Evolutionary conservation across 345 rosid species (phyloP).

Genomic region (Lagerstroemia speciosa): DNA sequence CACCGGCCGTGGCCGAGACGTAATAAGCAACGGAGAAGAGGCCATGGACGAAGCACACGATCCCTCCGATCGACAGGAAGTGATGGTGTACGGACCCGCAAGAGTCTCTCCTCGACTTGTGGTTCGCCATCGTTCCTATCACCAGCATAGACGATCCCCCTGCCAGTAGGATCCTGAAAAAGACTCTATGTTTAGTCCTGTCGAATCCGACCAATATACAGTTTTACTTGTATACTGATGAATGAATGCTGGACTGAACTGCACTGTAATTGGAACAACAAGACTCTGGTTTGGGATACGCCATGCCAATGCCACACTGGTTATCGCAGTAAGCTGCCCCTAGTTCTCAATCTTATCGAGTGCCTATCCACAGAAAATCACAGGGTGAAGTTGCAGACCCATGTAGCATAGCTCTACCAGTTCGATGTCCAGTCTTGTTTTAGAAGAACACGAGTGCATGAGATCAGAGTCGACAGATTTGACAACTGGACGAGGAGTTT

Average conservation of each 20-base stretch:
- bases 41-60: constrained; percentile 77
- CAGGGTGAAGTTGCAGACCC: neutral
- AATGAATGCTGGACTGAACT: neutral
- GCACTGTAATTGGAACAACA: too few relatives aligned
- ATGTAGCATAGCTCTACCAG: neutral
- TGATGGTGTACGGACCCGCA: constrained; percentile 90
- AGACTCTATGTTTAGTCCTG: too few relatives aligned
- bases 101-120: constrained; percentile 61
- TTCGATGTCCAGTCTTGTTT: neutral
- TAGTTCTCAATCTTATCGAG: too few relatives aligned
- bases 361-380: neutral
- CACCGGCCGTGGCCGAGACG: constrained; percentile 60
- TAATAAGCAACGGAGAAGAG: constrained; percentile 70
- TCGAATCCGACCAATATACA: neutral
- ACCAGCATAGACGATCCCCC: constrained; percentile 62
- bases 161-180: constrained; percentile 67
- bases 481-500: neutral
- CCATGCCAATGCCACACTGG: too few relatives aligned
- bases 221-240: neutral
- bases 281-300: too few relatives aligned
- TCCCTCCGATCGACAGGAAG: constrained; percentile 81
- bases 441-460: neutral
- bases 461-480: neutral
- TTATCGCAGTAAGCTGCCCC: too few relatives aligned
- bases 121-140: constrained; percentile 69